Conservation (phyloP, 2,329 filamentous ascomycete genomes). For the Sporothrix variecibatus region DNA sequence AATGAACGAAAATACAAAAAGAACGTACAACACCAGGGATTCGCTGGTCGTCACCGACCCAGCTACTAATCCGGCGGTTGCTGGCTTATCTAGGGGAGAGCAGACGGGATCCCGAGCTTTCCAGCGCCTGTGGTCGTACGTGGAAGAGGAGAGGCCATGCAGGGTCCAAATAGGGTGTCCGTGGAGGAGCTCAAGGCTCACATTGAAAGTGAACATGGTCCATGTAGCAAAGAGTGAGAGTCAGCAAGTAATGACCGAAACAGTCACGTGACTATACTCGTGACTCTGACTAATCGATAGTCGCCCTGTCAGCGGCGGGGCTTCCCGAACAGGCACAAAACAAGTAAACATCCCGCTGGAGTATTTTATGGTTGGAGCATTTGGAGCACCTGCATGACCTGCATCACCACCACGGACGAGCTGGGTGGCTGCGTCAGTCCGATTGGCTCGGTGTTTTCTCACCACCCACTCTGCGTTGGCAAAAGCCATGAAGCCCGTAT, state of each 20-base stretch:
- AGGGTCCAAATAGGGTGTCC: neutral
- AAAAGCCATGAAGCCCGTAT: neutral
- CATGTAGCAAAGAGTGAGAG: neutral
- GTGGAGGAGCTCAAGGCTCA: neutral
- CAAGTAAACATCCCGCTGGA: conserved; percentile 21
- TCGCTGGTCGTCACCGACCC: conserved; percentile 29
- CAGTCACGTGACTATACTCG: neutral
- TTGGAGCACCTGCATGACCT: neutral
- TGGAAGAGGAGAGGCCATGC: neutral
- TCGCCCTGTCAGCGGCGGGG: conserved; percentile 24
- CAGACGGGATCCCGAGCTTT: conserved; percentile 27
- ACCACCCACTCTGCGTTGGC: neutral
- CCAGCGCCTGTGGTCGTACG: conserved; percentile 23
- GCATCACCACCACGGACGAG: conserved; percentile 6
- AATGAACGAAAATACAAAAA: conserved; percentile 8
- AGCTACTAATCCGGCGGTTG: conserved; percentile 27
- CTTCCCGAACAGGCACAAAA: conserved; percentile 15
- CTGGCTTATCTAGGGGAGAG: conserved; percentile 28
- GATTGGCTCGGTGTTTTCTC: conserved; percentile 8
- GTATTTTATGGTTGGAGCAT: neutral
- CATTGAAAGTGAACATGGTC: neutral
- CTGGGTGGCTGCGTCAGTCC: neutral
- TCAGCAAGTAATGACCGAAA: neutral
- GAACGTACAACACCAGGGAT: conserved; percentile 27
- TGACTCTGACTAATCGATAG: conserved; percentile 16